Evolutionary conservation across 2,329 filamentous ascomycete species (phyloP).

Genomic region (Hypoxylon sp.): DNA sequence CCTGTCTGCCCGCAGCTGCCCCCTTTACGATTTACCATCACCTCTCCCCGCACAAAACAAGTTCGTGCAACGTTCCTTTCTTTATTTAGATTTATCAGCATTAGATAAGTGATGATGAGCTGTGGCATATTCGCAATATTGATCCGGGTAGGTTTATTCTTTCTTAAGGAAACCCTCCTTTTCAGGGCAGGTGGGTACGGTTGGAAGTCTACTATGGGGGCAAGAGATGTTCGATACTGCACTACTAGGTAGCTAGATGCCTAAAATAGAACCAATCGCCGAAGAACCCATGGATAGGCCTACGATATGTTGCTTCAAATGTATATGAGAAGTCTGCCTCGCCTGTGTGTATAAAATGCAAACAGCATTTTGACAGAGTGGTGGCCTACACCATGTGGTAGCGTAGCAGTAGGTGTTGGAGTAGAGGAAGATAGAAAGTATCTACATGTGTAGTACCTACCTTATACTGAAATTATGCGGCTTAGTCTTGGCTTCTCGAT

Average conservation of each 20-base stretch:
- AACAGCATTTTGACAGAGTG: background rate
- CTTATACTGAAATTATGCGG: no score
- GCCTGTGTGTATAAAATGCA: background rate
- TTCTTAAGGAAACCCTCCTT: background rate
- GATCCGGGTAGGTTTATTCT: background rate
- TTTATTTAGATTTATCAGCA: background rate
- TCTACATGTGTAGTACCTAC: no score
- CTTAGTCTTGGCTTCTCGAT: no score
- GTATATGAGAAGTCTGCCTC: background rate
- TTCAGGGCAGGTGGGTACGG: background rate
- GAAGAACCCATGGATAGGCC: background rate
- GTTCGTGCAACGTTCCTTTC: background rate
- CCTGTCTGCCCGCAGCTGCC: background rate
- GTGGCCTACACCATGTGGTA: no score
- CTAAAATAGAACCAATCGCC: background rate
- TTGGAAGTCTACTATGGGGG: background rate
- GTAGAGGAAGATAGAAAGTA: no score
- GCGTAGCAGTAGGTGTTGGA: no score
- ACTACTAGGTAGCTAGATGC: conserved; percentile 1
- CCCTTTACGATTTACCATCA: background rate
- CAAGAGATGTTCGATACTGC: background rate
- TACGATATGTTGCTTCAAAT: background rate
- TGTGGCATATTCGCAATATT: background rate
- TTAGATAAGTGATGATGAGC: background rate
- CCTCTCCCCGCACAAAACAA: background rate